These are phyloP conservation scores for Aspergillus carlsbadensis DNA, from an alignment of 495 filamentous ascomycete species.

Conservation along the genomic window DNA sequence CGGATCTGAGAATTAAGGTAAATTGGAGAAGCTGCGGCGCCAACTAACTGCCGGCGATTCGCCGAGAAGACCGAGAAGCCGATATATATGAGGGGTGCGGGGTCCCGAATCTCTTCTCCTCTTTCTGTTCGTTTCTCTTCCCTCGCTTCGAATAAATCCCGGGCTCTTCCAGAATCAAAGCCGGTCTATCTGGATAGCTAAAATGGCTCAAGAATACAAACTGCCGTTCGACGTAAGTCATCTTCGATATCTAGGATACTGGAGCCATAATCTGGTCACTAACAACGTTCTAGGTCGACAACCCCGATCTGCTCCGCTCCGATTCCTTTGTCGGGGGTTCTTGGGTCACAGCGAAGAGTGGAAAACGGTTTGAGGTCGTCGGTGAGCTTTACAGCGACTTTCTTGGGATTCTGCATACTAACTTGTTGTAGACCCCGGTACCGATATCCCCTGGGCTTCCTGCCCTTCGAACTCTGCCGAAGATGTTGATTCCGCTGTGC, in stretches of 20 bases:
- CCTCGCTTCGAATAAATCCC: not conserved
- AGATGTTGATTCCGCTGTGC: conserved; percentile 61
- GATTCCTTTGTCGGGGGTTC: conserved; percentile 60
- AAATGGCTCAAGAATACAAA: conserved; percentile 37
- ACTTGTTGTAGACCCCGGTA: conserved; percentile 58
- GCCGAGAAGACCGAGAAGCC: conserved; percentile 11
- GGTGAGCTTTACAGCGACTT: conserved; percentile 36
- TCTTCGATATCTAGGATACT: not conserved
- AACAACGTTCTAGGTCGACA: conserved; percentile 45
- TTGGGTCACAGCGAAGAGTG: conserved; percentile 62
- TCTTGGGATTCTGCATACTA: not conserved
- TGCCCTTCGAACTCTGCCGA: conserved; percentile 58
- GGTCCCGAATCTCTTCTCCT: not conserved
- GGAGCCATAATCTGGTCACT: not conserved
- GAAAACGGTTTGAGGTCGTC: conserved; percentile 64
- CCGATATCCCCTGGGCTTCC: conserved; percentile 60
- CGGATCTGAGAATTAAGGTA: not conserved
- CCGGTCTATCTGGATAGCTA: conserved; percentile 25
- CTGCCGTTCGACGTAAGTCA: conserved; percentile 41
- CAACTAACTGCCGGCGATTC: not conserved
- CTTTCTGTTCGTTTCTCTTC: not conserved
- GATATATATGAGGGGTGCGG: conserved; percentile 13
- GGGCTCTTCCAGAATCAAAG: not conserved
- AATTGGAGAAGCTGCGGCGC: not conserved
- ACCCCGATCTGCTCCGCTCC: conserved; percentile 57